Evolutionary conservation across 192 early-diverging fungal genomes (phyloP), one percentile per base, ranked within the genome.

Genomic region (Umbelopsis vinacea): DNA sequence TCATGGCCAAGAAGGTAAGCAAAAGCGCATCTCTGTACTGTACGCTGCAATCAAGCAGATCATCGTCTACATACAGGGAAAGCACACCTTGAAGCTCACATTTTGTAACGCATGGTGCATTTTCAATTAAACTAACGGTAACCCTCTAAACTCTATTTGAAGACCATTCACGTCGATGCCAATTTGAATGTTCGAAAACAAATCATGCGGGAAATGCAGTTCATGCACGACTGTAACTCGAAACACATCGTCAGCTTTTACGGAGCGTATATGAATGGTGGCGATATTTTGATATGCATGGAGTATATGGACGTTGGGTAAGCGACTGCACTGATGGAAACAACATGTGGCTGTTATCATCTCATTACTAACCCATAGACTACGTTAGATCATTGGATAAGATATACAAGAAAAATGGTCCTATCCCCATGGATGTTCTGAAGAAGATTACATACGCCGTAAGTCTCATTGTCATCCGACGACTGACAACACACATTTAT

Each of bases 231-330:
- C 72, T 98, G 96, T 82, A 94, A 94, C 74, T 94, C 93, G 40
- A 90, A 91, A 69, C 93, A 97, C 75, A 98, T 98, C 74, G 96
- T 99, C 37, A 92, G 92, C 38, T 99, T 96, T 77, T 99, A 97
- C 75, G 98, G 98, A 43, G 95, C 98, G 15, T 99, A 95, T 74
- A 84, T 92, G 70, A 89, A 87, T 69, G 87, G 86, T 43, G 90
- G 89, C 45, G 92, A 92, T 76, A 90, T 99, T 70, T 93, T 90
- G 23, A 94, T 98, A 73, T 98, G 96, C 81, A 94, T 99, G 93
- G 98, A 98, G 85, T 98, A 90, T 79, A 97, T 98, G 95, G 93
- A 97, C 77, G 85, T 94, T 33, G 91, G 95, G 83, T 89, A 86
- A 77, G 68, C 37, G 29, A 33, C 11, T 15, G 15, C 19, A 19